Conservation (phyloP, 306 rosid species). For the Ormosia emarginata region DNA sequence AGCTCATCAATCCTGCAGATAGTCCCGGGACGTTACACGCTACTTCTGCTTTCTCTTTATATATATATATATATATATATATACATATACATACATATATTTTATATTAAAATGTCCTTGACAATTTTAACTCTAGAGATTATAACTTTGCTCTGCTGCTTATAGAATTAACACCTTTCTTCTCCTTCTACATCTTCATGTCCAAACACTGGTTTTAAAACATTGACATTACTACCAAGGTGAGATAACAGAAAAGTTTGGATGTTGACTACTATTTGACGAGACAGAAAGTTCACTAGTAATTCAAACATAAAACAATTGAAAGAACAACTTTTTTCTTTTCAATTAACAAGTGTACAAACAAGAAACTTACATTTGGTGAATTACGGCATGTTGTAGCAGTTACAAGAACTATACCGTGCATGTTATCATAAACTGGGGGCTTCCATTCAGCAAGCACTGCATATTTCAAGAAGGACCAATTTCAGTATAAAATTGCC, state of each 20-base stretch:
- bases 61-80: no score
- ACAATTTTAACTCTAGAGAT: no score
- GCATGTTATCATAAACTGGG: conserved; percentile 75
- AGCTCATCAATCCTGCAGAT: no score
- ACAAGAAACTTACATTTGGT: conserved; percentile 62
- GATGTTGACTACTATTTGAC: not conserved
- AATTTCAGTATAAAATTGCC: not conserved
- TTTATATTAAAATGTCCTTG: no score
- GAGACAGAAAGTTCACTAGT: not conserved
- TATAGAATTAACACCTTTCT: no score
- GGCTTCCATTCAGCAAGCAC: conserved; percentile 95
- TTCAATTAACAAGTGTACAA: not conserved
- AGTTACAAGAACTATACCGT: conserved; percentile 67
- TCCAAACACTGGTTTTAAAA: not conserved
- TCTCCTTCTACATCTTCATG: no score
- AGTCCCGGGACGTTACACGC: no score
- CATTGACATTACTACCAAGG: not conserved
- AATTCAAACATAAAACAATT: not conserved
- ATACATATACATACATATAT: no score
- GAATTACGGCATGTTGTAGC: conserved; percentile 86
- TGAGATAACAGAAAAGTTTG: not conserved
- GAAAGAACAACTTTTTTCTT: not conserved
- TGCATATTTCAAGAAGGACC: conserved; percentile 32
- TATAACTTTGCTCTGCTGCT: no score
- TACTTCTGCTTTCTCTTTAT: no score